Base-by-base conservation (phyloP, 2,329 filamentous ascomycete species). In the Venturia asperata region DNA sequence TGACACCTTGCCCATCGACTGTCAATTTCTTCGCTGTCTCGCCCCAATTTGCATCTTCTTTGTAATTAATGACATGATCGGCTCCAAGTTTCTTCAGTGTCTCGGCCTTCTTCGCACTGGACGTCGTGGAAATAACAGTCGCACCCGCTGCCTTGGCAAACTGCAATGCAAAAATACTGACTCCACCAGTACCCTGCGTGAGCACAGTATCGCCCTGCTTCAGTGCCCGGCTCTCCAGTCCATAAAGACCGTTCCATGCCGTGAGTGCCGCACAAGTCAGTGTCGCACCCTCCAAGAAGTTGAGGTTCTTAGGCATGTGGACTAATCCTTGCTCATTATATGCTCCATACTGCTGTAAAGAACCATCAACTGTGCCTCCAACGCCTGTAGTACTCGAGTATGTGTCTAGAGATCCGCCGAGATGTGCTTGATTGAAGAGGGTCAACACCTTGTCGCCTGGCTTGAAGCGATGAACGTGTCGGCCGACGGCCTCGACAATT, bases 311-410 rank as follows among this genome's bases (percentile, higher is more conserved):
- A 1, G 90, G 90, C 65, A 83, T 79, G 60, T 76, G 77, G 17
- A 91, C 87, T 5, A 93, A 79, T 1, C 88, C 88, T 37, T 78
- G 72, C 71, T 91, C 86, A 67, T 84, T 80, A 72, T 89, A 91
- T 11, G 85, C 82, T 66, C 78, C 88, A 68, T 88, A 85, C 69
- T 87, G 80, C 56, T 88, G 83, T 39, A 93, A 80, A 0, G 82
- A 83, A 66, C 90, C 90, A 70, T 92, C 84, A 1, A 88, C 65
- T 15, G 80, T 79, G 61, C 88, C 88, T 65, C 90, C 90, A 1
- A 92, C 82, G 2, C 88, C 87, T 0, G 85, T 85, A 0, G 67
- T 64, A 3, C 79, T 67, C 34, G 73, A 72, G 17, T 72, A 61
- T 21, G 68, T 68, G 30, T 77, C 75, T 15, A 85, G 73, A 1